phyloP scores from a whole-genome alignment of 805 yeast species.

The Blastobotrys chiropterorum region DNA sequence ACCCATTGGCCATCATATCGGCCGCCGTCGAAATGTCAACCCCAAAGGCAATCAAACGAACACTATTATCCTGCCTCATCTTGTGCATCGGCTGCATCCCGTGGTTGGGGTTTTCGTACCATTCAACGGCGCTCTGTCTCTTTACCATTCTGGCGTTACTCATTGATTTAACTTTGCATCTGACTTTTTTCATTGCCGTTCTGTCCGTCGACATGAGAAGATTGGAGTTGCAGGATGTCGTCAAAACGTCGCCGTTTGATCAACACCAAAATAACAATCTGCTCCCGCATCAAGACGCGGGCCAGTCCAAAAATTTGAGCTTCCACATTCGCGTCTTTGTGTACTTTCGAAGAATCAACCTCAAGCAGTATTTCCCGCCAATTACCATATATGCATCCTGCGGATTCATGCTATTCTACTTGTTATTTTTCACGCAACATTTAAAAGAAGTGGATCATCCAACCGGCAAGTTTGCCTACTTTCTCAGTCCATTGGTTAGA shows the following conservation, averaged over 20 bases:
- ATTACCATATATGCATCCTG: background rate
- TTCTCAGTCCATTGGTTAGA: background rate
- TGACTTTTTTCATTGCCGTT: slow-evolving; percentile 60
- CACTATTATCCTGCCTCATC: slow-evolving; percentile 26
- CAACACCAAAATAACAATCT: background rate
- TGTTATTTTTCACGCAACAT: slow-evolving; percentile 1
- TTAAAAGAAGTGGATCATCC: background rate
- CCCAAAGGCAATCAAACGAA: slow-evolving; percentile 35
- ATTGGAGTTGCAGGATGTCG: slow-evolving; percentile 52
- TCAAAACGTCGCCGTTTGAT: slow-evolving; percentile 17
- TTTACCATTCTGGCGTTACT: slow-evolving; percentile 45
- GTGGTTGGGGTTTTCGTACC: slow-evolving; percentile 16
- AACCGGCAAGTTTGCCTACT: slow-evolving; percentile 1
- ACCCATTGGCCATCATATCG: slow-evolving; percentile 36
- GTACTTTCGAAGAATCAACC: slow-evolving; percentile 1
- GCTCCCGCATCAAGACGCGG: background rate
- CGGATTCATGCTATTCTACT: background rate
- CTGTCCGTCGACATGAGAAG: slow-evolving; percentile 62
- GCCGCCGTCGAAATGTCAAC: slow-evolving; percentile 35
- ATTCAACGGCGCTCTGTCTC: slow-evolving; percentile 37
- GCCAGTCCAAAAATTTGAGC: background rate
- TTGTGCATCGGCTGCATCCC: slow-evolving; percentile 21
- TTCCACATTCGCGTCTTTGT: slow-evolving; percentile 1
- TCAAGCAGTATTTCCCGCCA: slow-evolving; percentile 1
- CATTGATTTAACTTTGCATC: slow-evolving; percentile 54